These are phyloP conservation scores for Ustilago loliicola DNA, from an alignment of 1,284 basidiomycete species.

Conservation along the genomic window DNA sequence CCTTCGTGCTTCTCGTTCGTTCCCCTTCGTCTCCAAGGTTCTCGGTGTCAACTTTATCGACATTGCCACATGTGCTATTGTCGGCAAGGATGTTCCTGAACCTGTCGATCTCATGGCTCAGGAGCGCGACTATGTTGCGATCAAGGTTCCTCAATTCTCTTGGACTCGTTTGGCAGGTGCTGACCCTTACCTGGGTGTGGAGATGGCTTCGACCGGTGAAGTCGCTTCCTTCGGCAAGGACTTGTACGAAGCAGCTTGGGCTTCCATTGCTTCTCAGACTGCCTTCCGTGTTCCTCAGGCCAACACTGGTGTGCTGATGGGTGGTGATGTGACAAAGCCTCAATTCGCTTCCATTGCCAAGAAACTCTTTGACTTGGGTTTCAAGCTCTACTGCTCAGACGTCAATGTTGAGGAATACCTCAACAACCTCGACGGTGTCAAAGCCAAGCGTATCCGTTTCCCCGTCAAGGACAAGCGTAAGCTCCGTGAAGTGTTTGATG, in stretches of 20 bases:
- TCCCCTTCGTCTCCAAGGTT: conserved; percentile 99
- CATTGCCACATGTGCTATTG: conserved; percentile 91
- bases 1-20: conserved; percentile 94
- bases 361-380: conserved; percentile 76
- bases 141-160: conserved; percentile 98
- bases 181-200: conserved; percentile 95
- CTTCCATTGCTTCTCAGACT: conserved; percentile 86
- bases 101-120: conserved; percentile 94
- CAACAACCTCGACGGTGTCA: conserved; percentile 74
- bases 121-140: conserved; percentile 90
- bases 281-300: conserved; percentile 88
- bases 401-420: conserved; percentile 84
- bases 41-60: conserved; percentile 97
- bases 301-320: conserved; percentile 85
- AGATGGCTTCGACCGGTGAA: conserved; percentile 99
- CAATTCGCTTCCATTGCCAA: conserved; percentile 86
- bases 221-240: conserved; percentile 97
- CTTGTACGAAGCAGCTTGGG: conserved; percentile 97
- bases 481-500: conserved; percentile 84
- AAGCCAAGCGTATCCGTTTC: conserved; percentile 91
- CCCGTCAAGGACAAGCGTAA: conserved; percentile 97
- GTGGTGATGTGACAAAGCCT: conserved; percentile 84
- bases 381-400: conserved; percentile 92
- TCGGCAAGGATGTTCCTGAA: conserved; percentile 87
- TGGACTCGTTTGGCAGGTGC: conserved; percentile 94